Base-by-base conservation (phyloP, 1,284 basidiomycete species). In the Mrakiaceae sp. region DNA sequence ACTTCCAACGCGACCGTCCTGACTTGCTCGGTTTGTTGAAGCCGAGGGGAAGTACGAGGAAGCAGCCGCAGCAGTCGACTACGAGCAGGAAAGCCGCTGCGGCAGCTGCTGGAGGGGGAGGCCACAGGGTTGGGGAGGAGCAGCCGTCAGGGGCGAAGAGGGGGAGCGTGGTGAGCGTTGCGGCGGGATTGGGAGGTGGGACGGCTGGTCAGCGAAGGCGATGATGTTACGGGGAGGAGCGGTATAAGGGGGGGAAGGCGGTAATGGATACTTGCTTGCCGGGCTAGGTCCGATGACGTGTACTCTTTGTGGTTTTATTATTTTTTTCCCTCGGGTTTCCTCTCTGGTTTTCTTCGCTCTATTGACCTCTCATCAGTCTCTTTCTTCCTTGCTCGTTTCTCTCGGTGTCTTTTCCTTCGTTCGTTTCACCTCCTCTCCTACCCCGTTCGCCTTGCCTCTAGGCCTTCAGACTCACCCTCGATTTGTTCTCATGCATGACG, bases 21-120 rank as follows among this genome's bases (percentile, higher is more conserved):
- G 67, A 69, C 48, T 62, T 69, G 39, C 61, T 69, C 49, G 64
- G 62, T 51, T 54, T 66, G 42, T 64, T 69, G 49, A 68, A 68
- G 58, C 69, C 69, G 1, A n/a, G 64, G 9, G 59, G 64, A 4
- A 44, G 50, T 27, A 56, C 53, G 3, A 61, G 47, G 9, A 65
- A 65, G 54, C 14, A 39, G 40, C 39, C 55, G 60, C 27, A 65
- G 60, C 54, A 58, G 64, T 56, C 64, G 63, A 51, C 47, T 57
- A 60, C 58, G 27, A 49, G 59, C 50, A 68, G 66, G 60, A 66
- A 66, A 46, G 64, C 67, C 11, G 62, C 67, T 9, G 60, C 60
- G 4, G 48, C 51, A 27, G 27, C 27, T 27, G 27, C 27, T 27
- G 27, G 27, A 27, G 27, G 27, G 27, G 27, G 27, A 27, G 27